Percentiles rank a stretch among this genome's conserved stretches.
Conservation (phyloP, 495 filamentous ascomycete genomes). For the Chlorociboria aeruginascens region DNA sequence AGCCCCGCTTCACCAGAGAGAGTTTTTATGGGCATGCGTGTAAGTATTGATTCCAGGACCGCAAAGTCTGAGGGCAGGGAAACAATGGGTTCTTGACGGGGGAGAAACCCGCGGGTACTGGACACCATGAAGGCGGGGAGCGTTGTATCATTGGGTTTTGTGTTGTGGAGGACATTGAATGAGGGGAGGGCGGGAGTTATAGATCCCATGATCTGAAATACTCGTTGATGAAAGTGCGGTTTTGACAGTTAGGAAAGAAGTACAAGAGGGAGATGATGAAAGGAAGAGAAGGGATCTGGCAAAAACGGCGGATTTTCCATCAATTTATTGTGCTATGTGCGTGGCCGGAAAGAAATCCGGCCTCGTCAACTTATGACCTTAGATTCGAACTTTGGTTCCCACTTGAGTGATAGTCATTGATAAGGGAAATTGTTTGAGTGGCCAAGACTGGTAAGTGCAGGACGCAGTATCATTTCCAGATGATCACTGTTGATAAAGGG, state of each 20-base stretch:
- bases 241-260: neutral
- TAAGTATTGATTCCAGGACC: slow-evolving; percentile 53
- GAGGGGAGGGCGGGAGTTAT: slow-evolving; percentile 10
- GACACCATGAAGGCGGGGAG: slow-evolving; percentile 84
- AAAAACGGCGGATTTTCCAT: slow-evolving; percentile 5
- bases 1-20: slow-evolving; percentile 59
- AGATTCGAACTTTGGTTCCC: slow-evolving; percentile 2
- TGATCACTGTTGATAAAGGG: too few relatives aligned
- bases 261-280: neutral
- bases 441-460: neutral
- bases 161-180: slow-evolving; percentile 42
- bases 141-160: slow-evolving; percentile 42
- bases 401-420: slow-evolving; percentile 10
- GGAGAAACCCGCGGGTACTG: slow-evolving; percentile 68
- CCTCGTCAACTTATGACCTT: slow-evolving; percentile 12
- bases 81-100: slow-evolving; percentile 48
- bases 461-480: too few relatives aligned
- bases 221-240: neutral
- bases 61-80: slow-evolving; percentile 57
- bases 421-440: slow-evolving; percentile 10
- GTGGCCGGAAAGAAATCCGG: slow-evolving; percentile 20
- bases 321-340: slow-evolving; percentile 12
- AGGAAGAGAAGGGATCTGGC: slow-evolving; percentile 7
- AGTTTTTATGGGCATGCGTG: slow-evolving; percentile 64
- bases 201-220: slow-evolving; percentile 17